A percentile compares a stretch with the other conserved stretches of the same genome.
Conservation (phyloP, 2,329 filamentous ascomycete genomes). For the Exophiala oligosperma region DNA sequence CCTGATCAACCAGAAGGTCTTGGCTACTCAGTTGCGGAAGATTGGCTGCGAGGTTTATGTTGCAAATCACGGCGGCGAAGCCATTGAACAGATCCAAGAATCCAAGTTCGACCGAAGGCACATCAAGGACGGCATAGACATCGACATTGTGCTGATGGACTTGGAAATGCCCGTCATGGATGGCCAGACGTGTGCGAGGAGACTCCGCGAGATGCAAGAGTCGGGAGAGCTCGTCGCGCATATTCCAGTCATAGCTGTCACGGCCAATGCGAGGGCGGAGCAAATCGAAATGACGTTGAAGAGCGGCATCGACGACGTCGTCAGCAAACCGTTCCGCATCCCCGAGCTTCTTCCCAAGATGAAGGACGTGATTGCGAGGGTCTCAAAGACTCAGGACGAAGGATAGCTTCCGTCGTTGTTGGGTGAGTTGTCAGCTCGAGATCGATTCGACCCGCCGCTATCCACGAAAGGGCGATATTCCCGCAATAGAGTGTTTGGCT, state of each 20-base stretch:
- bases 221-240: slow-evolving; percentile 44
- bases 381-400: slow-evolving; percentile 30
- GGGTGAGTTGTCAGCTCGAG: neutral
- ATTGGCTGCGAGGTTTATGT: slow-evolving; percentile 38
- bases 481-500: too few species aligned
- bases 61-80: slow-evolving; percentile 43
- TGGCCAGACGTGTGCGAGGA: slow-evolving; percentile 69
- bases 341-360: slow-evolving; percentile 70
- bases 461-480: too few species aligned
- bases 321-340: slow-evolving; percentile 78
- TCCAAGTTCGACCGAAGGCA: slow-evolving; percentile 64
- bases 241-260: slow-evolving; percentile 45
- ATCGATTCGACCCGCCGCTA: too few species aligned
- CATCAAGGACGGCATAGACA: slow-evolving; percentile 16
- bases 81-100: slow-evolving; percentile 59
- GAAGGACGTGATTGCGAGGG: slow-evolving; percentile 48
- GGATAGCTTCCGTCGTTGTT: neutral
- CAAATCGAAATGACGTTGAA: slow-evolving; percentile 70
- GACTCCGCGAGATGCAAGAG: slow-evolving; percentile 67
- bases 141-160: slow-evolving; percentile 75
- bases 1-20: slow-evolving; percentile 42
- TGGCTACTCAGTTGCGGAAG: slow-evolving; percentile 38
- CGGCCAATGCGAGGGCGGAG: slow-evolving; percentile 73
- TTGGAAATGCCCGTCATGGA: slow-evolving; percentile 85
- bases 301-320: slow-evolving; percentile 75